phyloP scores from a whole-genome alignment of 768 basidiomycete genomes.

The Amanita inopinata region DNA sequence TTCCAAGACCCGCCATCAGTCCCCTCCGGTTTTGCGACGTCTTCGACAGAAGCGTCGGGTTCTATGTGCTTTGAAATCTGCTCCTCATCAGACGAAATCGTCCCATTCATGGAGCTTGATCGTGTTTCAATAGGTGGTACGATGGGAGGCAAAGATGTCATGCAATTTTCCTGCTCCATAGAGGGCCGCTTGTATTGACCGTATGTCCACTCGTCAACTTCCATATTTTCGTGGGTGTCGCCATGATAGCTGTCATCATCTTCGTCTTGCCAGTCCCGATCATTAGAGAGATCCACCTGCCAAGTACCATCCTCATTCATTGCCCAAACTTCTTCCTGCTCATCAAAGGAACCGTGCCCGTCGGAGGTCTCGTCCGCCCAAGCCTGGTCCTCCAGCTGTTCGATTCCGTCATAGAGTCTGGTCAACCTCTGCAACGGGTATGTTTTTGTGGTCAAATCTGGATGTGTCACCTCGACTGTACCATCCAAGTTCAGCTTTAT shows the following conservation, averaged over 20 bases:
- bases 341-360: constrained; percentile 31
- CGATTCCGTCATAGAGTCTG: constrained; percentile 70
- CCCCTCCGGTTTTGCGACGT: constrained; percentile 8
- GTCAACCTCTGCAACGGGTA: constrained; percentile 65
- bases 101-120: constrained; percentile 1
- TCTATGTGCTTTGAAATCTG: neutral
- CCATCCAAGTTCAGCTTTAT: constrained; percentile 66
- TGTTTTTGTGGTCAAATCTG: constrained; percentile 36
- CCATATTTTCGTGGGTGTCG: constrained; percentile 11
- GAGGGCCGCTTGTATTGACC: neutral
- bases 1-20: constrained; percentile 39
- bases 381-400: constrained; percentile 64
- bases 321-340: constrained; percentile 32
- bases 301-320: constrained; percentile 37
- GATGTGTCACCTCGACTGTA: constrained; percentile 60
- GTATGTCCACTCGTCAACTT: constrained; percentile 1
- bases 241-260: constrained; percentile 16
- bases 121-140: neutral
- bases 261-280: constrained; percentile 27
- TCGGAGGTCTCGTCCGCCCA: constrained; percentile 46
- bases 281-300: constrained; percentile 34
- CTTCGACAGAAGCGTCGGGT: neutral
- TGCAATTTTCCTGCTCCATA: neutral
- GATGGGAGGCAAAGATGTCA: neutral
- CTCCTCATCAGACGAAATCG: neutral